A percentile compares a stretch with the other conserved stretches of the same genome.
These are phyloP conservation scores for Crinitomyces ghanaensis DNA, from an alignment of 805 yeast genomes.

Conservation along the genomic window DNA sequence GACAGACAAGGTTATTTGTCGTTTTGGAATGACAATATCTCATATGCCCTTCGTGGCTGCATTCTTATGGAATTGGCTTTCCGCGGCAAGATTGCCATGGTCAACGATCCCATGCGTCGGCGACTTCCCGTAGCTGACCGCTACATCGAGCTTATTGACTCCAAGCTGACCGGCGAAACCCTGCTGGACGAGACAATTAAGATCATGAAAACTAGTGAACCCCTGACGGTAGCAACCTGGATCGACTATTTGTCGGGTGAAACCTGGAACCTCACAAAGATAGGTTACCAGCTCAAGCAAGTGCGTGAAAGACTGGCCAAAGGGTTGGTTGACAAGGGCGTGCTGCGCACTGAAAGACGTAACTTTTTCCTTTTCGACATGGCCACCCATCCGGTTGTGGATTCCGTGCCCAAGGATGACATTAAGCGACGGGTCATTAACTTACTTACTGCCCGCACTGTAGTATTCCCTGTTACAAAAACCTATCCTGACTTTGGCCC, in stretches of 20 bases:
- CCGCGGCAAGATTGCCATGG: conserved; percentile 77
- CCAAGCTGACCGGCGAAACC: conserved; percentile 86
- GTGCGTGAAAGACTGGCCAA: conserved; percentile 94
- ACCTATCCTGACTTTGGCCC: conserved; percentile 62
- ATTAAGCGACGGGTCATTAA: conserved; percentile 62
- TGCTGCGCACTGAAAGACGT: conserved; percentile 88
- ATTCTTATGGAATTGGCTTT: conserved; percentile 85
- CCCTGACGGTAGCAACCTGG: conserved; percentile 78
- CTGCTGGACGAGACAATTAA: conserved; percentile 86
- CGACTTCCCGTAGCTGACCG: conserved; percentile 83
- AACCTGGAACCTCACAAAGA: conserved; percentile 94
- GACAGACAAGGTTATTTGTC: conserved; percentile 94
- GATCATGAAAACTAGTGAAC: conserved; percentile 76
- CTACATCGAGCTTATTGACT: conserved; percentile 75
- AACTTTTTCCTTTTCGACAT: conserved; percentile 91
- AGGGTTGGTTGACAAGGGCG: conserved; percentile 94
- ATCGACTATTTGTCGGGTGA: conserved; percentile 85
- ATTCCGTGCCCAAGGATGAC: conserved; percentile 71
- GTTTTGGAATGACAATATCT: conserved; percentile 96
- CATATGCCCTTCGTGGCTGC: conserved; percentile 92
- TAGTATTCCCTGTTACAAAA: conserved; percentile 41
- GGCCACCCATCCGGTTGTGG: conserved; percentile 97
- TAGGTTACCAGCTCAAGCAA: conserved; percentile 90
- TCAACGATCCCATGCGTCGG: conserved; percentile 85
- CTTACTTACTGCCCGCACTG: conserved; percentile 60